phyloP scores from a whole-genome alignment of 140 eudicot species.

The Cichorium intybus region DNA sequence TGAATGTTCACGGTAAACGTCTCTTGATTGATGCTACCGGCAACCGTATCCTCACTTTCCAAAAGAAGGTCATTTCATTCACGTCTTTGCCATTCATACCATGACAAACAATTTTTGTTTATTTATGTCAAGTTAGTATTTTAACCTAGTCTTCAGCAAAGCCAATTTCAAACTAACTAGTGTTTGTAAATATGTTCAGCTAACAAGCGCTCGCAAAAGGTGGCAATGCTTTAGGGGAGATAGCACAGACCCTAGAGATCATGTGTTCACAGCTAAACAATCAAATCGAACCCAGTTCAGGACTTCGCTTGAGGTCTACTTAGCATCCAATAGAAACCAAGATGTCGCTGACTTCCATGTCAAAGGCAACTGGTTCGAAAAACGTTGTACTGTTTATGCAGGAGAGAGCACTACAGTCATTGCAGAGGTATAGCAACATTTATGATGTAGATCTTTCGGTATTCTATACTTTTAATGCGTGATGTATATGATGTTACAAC shows the following conservation, averaged over 20 bases:
- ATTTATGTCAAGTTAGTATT: too few species aligned
- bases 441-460: neutral
- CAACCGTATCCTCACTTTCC: constrained; percentile 33
- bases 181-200: constrained; percentile 24
- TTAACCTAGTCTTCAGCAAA: too few species aligned
- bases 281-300: constrained; percentile 31
- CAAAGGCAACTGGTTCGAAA: constrained; percentile 42
- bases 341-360: constrained; percentile 43
- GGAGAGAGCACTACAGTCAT: constrained; percentile 40
- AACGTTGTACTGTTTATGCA: constrained; percentile 37
- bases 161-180: neutral
- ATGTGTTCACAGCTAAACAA: constrained; percentile 42
- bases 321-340: constrained; percentile 31
- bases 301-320: constrained; percentile 50
- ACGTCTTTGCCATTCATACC: neutral
- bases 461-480: neutral
- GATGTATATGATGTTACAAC: too few species aligned
- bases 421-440: constrained; percentile 35
- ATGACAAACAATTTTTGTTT: too few species aligned
- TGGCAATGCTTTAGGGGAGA: constrained; percentile 63
- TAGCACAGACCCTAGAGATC: constrained; percentile 35
- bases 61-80: constrained; percentile 20
- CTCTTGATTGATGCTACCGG: constrained; percentile 35
- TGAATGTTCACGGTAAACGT: constrained; percentile 26
- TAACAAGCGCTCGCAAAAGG: constrained; percentile 31